phyloP scores from a whole-genome alignment of 441 rosid genomes.

The Populus tomentosa region DNA sequence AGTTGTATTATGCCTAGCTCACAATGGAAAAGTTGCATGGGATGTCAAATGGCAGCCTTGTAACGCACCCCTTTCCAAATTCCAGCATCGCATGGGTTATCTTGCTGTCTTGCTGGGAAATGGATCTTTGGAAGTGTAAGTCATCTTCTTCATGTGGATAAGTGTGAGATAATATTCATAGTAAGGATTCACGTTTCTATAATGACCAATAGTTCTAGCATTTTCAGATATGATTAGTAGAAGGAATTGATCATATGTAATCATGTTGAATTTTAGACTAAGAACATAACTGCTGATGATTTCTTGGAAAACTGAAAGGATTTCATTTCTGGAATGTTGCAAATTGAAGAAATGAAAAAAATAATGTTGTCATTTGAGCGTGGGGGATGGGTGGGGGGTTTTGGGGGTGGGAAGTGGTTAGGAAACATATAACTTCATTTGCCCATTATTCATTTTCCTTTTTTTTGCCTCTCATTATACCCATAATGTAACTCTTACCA shows the following conservation, averaged over 20 bases:
- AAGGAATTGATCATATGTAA: background rate
- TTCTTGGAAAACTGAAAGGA: background rate
- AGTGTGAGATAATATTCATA: background rate
- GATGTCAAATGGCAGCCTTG: conserved; percentile 86
- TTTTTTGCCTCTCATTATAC: background rate
- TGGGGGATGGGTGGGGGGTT: too few species aligned
- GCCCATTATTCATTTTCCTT: background rate
- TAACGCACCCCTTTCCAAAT: conserved; percentile 34
- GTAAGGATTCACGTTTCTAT: background rate
- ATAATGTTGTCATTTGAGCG: too few species aligned
- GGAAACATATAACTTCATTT: background rate
- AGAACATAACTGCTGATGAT: background rate
- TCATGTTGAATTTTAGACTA: background rate
- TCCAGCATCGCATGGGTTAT: conserved; percentile 73
- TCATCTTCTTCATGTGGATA: conserved; percentile 15
- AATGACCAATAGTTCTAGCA: background rate
- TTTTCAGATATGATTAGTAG: background rate
- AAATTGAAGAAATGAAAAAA: background rate
- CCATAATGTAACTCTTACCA: background rate
- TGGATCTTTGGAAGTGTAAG: conserved; percentile 97
- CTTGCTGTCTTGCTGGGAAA: conserved; percentile 88
- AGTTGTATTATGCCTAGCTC: conserved; percentile 78
- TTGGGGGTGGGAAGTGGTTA: background rate
- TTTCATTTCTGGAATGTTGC: background rate
- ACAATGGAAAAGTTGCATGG: conserved; percentile 93